Base-by-base conservation (phyloP, 352 stramenopile species). In the Phytopythium litorale region DNA sequence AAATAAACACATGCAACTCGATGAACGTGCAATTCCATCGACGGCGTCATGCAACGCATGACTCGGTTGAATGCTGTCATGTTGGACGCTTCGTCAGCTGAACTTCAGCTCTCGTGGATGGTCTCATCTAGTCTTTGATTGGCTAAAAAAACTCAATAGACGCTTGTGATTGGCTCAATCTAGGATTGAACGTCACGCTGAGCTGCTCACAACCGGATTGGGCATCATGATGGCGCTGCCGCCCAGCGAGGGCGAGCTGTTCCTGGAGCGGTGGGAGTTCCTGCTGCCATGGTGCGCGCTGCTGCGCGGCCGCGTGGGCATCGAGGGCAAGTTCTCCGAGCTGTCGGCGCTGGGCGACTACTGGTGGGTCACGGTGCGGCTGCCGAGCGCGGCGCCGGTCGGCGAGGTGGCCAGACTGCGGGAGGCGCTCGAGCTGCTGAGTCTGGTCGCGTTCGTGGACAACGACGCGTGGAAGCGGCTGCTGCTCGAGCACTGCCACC, bases 341-440 rank as follows among this genome's bases (percentile, higher is more conserved):
- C 49, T 63, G 23, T 73, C 56, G n/a, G 61, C 68, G 21, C 49
- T 72, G 16, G 60, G 68, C 42, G 68, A 69, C 46, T 72, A 65
- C 28, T 67, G 58, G 55, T 71, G 63, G 56, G 37, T 76, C 21
- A 61, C 59, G 13, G 58, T 76, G 38, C 69, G 66, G 18, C 46
- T 60, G 48, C 58, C 65, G 13, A 51, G 58, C 38, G 65, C 69
- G 7, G 37, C 68, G n/a, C 25, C 54, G 1, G 15, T 25, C 19
- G 21, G 38, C 13, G n/a, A 50, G 4, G 60, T 73, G 49, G 55
- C 62, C 7, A 30, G 62, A 52, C 16, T 73, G 23, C 57, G 70
- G 21, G 73, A 81, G 52, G 73, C 64, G 21, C 61, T 78, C 40
- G 67, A 81, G 58, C 59, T 81, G n/a, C 59, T 81, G 30, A 72